Evolutionary conservation across 306 rosid genomes (phyloP).

Genomic region (Parietaria judaica): DNA sequence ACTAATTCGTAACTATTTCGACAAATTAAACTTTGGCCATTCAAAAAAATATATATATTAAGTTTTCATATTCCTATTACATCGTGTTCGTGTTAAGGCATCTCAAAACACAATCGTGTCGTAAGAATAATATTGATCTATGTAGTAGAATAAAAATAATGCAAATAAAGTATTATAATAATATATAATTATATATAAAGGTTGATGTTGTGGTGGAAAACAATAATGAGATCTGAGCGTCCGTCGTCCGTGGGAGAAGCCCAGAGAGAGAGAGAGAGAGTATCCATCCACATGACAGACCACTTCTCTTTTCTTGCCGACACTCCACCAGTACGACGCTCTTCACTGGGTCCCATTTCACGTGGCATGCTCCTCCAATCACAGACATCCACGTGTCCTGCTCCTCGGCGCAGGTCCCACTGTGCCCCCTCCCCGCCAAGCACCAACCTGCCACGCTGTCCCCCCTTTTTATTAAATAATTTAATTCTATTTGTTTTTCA

Average conservation of each 20-base stretch:
- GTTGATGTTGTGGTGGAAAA: not conserved
- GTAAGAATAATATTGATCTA: no score
- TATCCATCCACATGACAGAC: constrained; percentile 14
- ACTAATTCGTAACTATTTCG: no score
- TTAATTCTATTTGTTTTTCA: not conserved
- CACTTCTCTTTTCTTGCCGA: constrained; percentile 19
- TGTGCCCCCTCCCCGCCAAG: constrained; percentile 33
- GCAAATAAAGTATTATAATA: no score
- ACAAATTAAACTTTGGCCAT: no score
- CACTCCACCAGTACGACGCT: not conserved
- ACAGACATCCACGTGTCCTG: constrained; percentile 38
- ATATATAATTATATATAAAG: not conserved
- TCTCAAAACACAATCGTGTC: no score
- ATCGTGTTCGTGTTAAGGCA: no score
- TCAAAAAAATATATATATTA: no score
- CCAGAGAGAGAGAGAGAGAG: not conserved
- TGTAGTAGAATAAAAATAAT: no score
- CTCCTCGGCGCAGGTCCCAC: not conserved
- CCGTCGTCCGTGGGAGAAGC: not conserved
- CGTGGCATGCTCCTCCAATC: constrained; percentile 36
- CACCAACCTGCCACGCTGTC: constrained; percentile 34
- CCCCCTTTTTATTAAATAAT: not conserved
- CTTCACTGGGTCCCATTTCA: constrained; percentile 24
- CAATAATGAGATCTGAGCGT: no score
- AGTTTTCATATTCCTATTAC: no score